A percentile compares a stretch with the other conserved stretches of the same genome.
These are phyloP conservation scores for Coniochaeta sp. DNA, from an alignment of 2,329 filamentous ascomycete species.

Conservation along the genomic window DNA sequence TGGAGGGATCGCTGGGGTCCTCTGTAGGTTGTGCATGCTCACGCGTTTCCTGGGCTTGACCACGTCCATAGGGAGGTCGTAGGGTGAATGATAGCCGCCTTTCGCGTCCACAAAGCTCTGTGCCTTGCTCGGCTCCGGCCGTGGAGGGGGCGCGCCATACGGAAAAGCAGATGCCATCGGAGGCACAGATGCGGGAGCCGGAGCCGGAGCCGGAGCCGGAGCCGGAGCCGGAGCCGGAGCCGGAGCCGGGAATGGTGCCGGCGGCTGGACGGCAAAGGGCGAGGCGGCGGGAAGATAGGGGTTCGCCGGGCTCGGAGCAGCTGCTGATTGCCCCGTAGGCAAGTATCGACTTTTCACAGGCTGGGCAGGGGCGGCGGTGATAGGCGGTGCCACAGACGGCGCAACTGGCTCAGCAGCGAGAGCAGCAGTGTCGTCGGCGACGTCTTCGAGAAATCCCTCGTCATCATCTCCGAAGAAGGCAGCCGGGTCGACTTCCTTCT, in stretches of 20 bases:
- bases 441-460: constrained; percentile 76
- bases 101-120: constrained; percentile 93
- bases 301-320: constrained; percentile 13
- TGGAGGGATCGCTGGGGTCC: constrained; percentile 31
- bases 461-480: constrained; percentile 76
- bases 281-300: constrained; percentile 14
- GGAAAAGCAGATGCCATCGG: constrained; percentile 19
- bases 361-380: constrained; percentile 10
- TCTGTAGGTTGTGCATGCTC: constrained; percentile 48
- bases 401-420: constrained; percentile 16
- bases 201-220: constrained; percentile 15
- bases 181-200: constrained; percentile 17
- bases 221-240: constrained; percentile 12
- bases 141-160: constrained; percentile 29
- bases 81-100: constrained; percentile 87
- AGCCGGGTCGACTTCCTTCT: constrained; percentile 50
- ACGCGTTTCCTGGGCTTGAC: constrained; percentile 62
- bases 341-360: constrained; percentile 26
- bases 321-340: constrained; percentile 18
- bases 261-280: constrained; percentile 14
- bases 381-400: neutral
- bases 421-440: constrained; percentile 31
- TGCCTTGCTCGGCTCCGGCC: constrained; percentile 46
- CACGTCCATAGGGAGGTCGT: constrained; percentile 89
- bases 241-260: constrained; percentile 16